phyloP scores from a whole-genome alignment of 179 eudicot genomes.

The Carnegiea gigantea region DNA sequence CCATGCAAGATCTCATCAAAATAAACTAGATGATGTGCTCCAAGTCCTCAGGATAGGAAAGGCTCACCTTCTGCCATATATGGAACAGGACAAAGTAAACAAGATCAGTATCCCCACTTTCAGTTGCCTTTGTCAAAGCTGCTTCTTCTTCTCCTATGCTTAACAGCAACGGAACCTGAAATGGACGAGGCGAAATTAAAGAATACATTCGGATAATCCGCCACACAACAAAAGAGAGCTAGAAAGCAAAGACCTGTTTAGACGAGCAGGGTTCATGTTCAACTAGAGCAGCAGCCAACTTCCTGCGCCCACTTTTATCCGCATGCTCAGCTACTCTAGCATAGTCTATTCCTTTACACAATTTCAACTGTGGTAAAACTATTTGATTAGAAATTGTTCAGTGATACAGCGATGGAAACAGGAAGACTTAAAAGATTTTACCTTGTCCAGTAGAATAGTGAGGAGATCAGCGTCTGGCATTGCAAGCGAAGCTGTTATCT shows the following conservation, averaged over 20 bases:
- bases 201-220: not conserved
- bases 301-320: constrained; percentile 84
- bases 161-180: constrained; percentile 86
- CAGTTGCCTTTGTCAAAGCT: constrained; percentile 84
- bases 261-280: constrained; percentile 94
- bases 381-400: constrained; percentile 16
- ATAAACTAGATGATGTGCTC: constrained; percentile 3
- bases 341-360: constrained; percentile 93
- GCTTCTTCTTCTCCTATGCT: constrained; percentile 96
- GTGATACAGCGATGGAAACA: constrained; percentile 8
- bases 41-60: constrained; percentile 7
- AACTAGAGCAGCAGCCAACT: constrained; percentile 93
- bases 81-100: constrained; percentile 90
- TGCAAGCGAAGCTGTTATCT: constrained; percentile 69
- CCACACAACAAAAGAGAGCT: not conserved
- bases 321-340: constrained; percentile 99
- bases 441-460: constrained; percentile 81
- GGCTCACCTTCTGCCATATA: constrained; percentile 80
- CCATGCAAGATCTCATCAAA: not conserved
- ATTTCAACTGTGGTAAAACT: constrained; percentile 55
- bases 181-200: constrained; percentile 2
- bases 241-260: constrained; percentile 62
- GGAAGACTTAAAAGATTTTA: constrained; percentile 22
- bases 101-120: constrained; percentile 98
- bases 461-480: constrained; percentile 81